Conservation (phyloP, 805 yeast species). For the Isabelozyma rhagii region DNA sequence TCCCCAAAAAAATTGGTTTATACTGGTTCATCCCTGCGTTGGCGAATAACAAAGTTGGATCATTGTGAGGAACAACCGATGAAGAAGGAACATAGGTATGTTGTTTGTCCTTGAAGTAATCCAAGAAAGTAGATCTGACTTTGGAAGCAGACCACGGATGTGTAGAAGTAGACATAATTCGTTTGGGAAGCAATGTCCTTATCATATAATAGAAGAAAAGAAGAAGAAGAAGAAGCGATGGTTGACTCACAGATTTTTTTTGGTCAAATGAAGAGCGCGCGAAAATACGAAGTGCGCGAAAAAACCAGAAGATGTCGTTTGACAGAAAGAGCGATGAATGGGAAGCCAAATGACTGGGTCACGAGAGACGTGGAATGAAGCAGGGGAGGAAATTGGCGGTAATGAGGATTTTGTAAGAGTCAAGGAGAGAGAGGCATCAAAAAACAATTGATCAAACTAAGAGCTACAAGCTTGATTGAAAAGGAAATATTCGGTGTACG, state of each 20-base stretch:
- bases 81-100: slow-evolving; percentile 91
- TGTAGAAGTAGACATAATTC: slow-evolving; percentile 21
- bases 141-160: slow-evolving; percentile 42
- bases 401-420: too few species aligned
- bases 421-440: too few species aligned
- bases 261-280: not conserved
- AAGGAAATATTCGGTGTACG: too few species aligned
- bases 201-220: slow-evolving; percentile 5
- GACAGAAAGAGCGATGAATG: too few species aligned
- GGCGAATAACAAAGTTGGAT: slow-evolving; percentile 93
- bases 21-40: slow-evolving; percentile 99
- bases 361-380: too few species aligned
- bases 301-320: too few species aligned
- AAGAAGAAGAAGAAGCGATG: not conserved
- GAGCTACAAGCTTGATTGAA: too few species aligned
- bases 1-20: slow-evolving; percentile 95
- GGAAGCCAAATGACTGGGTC: too few species aligned
- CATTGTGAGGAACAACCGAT: slow-evolving; percentile 95
- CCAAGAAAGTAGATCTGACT: slow-evolving; percentile 83
- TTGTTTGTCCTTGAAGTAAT: slow-evolving; percentile 62
- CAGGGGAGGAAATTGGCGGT: too few species aligned
- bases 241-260: not conserved
- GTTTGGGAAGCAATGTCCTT: slow-evolving; percentile 8
- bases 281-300: not conserved
- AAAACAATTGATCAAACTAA: too few species aligned